Percentiles rank a stretch among this genome's conserved stretches.
Evolutionary conservation across 352 stramenopile genomes (phyloP).

Genomic region (Aphanomyces cochlioides): DNA sequence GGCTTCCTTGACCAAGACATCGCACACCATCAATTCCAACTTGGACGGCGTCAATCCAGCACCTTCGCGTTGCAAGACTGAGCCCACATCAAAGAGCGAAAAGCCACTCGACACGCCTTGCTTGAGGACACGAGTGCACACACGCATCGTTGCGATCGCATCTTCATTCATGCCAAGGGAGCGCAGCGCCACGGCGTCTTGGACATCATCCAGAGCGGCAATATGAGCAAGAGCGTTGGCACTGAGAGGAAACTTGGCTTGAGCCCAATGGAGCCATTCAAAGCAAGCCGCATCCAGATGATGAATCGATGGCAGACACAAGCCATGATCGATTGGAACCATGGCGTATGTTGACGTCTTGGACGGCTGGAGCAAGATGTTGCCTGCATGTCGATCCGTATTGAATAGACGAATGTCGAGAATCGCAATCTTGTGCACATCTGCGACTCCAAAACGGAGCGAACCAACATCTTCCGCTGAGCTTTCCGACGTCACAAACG

Average conservation of each 20-base stretch:
- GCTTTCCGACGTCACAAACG: constrained; percentile 73
- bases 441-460: constrained; percentile 75
- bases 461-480: constrained; percentile 85
- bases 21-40: constrained; percentile 64
- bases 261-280: constrained; percentile 85
- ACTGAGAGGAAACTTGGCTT: constrained; percentile 85
- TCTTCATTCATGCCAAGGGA: constrained; percentile 75
- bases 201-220: constrained; percentile 50
- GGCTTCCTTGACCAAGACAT: constrained; percentile 40
- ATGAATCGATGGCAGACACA: constrained; percentile 79
- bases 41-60: constrained; percentile 72
- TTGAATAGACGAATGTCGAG: constrained; percentile 87
- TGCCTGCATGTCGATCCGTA: constrained; percentile 82
- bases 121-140: constrained; percentile 73
- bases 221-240: constrained; percentile 73
- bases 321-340: constrained; percentile 87
- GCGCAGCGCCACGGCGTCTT: constrained; percentile 59
- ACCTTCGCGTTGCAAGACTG: constrained; percentile 71
- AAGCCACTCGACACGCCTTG: constrained; percentile 71
- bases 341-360: constrained; percentile 55
- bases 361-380: constrained; percentile 67
- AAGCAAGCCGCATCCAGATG: constrained; percentile 77
- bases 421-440: constrained; percentile 88
- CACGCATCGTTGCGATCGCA: constrained; percentile 74
- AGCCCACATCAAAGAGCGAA: constrained; percentile 82